Conservation (phyloP, 1,139 yeast genomes). For the Lodderomyces margitis region DNA sequence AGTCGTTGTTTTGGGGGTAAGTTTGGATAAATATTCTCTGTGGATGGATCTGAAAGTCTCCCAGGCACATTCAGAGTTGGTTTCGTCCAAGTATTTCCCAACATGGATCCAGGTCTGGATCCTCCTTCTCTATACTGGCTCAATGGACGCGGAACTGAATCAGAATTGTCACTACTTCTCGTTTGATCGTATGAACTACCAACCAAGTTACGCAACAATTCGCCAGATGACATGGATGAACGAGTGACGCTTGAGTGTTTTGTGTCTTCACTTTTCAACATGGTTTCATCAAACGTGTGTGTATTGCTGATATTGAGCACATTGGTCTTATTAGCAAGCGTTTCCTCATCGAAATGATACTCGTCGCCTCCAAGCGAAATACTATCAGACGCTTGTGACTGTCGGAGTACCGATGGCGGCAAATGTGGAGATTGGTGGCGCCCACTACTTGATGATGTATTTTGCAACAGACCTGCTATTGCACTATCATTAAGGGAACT, state of each 20-base stretch:
- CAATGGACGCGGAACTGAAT: background rate
- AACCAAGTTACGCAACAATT: slow-evolving; percentile 31
- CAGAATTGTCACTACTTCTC: slow-evolving; percentile 8
- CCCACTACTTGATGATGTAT: slow-evolving; percentile 5
- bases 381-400: background rate
- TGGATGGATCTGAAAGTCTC: background rate
- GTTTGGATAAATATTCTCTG: background rate
- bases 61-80: background rate
- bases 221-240: slow-evolving; percentile 37
- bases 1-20: background rate
- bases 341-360: slow-evolving; percentile 7
- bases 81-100: background rate
- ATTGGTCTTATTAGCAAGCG: background rate
- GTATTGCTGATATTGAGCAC: slow-evolving; percentile 2
- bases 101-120: background rate
- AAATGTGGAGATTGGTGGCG: slow-evolving; percentile 2
- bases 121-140: slow-evolving; percentile 1
- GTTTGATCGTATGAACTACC: slow-evolving; percentile 13
- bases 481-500: slow-evolving; percentile 7
- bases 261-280: slow-evolving; percentile 9
- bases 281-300: slow-evolving; percentile 12
- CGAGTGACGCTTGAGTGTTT: slow-evolving; percentile 16
- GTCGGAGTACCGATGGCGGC: background rate
- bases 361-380: background rate
- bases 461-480: slow-evolving; percentile 12